phyloP scores from a whole-genome alignment of 768 basidiomycete genomes.

The Ramaria sp. region DNA sequence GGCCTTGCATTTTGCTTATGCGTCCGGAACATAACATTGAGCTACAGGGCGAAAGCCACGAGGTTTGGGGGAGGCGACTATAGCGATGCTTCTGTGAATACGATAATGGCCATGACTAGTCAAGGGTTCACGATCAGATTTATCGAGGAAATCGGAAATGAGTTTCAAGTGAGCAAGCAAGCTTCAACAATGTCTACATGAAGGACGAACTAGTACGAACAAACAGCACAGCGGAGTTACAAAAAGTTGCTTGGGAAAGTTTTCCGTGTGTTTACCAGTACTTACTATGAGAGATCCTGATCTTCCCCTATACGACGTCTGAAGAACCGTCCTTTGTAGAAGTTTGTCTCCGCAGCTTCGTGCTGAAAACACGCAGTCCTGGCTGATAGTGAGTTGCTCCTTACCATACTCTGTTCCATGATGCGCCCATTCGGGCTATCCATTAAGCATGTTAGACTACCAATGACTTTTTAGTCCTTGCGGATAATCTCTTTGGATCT shows the following conservation, averaged over 20 bases:
- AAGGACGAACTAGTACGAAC: too few relatives aligned
- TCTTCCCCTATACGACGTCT: too few relatives aligned
- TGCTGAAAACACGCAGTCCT: not conserved
- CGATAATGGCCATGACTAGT: not conserved
- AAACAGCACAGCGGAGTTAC: not conserved
- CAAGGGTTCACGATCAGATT: not conserved
- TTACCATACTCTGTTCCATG: not conserved
- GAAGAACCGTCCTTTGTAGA: not conserved
- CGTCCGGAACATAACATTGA: not conserved
- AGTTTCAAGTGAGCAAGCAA: not conserved
- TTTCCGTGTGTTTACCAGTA: too few relatives aligned
- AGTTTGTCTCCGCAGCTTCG: not conserved
- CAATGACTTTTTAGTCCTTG: not conserved
- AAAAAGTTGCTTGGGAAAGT: not conserved
- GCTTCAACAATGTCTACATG: too few relatives aligned
- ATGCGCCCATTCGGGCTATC: not conserved
- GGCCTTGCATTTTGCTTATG: not conserved
- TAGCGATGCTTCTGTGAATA: not conserved
- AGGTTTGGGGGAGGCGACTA: not conserved
- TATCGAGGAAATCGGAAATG: not conserved
- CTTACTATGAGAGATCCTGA: too few relatives aligned
- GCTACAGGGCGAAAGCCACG: not conserved
- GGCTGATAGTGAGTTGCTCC: not conserved
- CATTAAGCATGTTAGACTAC: conserved; percentile 5
- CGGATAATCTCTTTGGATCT: conserved; percentile 4